A percentile compares a stretch with the other conserved stretches of the same genome.
These are phyloP conservation scores for Lablab purpureus DNA, from an alignment of 306 rosid genomes.

Conservation along the genomic window DNA sequence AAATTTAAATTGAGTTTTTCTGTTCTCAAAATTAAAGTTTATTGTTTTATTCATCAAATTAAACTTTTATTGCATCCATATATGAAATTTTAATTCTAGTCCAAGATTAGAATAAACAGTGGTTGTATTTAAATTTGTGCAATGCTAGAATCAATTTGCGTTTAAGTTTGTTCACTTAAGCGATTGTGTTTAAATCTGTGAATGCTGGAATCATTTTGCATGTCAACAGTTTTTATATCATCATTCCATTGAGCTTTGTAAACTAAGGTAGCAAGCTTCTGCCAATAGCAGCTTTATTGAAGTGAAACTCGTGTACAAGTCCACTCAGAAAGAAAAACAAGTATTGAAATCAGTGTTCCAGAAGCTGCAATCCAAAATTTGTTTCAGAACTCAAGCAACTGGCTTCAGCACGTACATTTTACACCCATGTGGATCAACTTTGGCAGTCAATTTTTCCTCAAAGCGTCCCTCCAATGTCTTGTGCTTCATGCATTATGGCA, in stretches of 20 bases:
- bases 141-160: too few relatives aligned
- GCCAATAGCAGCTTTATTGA: conserved; percentile 35
- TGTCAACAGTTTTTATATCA: conserved; percentile 5
- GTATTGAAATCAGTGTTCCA: background rate
- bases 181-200: too few relatives aligned
- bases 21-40: too few relatives aligned
- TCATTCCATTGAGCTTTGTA: background rate
- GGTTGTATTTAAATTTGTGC: too few relatives aligned
- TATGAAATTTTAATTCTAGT: too few relatives aligned
- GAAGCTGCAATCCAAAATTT: conserved; percentile 14
- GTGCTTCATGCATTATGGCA: conserved; percentile 66
- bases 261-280: conserved; percentile 6
- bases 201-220: background rate
- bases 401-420: conserved; percentile 84
- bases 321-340: background rate
- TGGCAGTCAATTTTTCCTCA: conserved; percentile 67
- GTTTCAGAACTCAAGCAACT: conserved; percentile 50
- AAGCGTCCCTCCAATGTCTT: conserved; percentile 66
- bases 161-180: too few relatives aligned
- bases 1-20: too few relatives aligned
- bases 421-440: conserved; percentile 69
- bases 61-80: too few relatives aligned
- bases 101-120: too few relatives aligned
- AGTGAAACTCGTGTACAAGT: background rate
- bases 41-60: too few relatives aligned